Percentiles rank a stretch among this genome's conserved stretches.
Conservation (phyloP, 495 filamentous ascomycete species). For the Xylaria scruposa region DNA sequence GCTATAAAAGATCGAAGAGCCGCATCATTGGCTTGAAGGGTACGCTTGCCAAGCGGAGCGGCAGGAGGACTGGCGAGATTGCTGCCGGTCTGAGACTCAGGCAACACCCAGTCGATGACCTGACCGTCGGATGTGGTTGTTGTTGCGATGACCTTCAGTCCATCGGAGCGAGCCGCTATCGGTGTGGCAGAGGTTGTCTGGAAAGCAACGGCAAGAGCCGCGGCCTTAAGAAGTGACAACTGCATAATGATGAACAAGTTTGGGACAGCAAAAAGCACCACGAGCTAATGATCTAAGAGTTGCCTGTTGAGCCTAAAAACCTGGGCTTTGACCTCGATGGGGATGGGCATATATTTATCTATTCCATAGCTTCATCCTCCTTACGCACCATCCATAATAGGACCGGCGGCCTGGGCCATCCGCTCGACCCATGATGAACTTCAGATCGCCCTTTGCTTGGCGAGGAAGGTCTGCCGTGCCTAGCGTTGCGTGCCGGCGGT, state of each 20-base stretch:
- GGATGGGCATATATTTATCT: slow-evolving; percentile 19
- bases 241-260: slow-evolving; percentile 7
- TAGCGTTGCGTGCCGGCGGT: neutral
- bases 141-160: slow-evolving; percentile 13
- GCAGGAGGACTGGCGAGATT: slow-evolving; percentile 34
- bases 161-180: neutral
- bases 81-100: slow-evolving; percentile 29
- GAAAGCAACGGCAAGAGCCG: slow-evolving; percentile 22
- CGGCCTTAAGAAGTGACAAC: slow-evolving; percentile 20
- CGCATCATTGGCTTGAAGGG: neutral
- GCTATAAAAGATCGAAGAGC: slow-evolving; percentile 2
- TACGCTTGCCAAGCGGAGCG: slow-evolving; percentile 9
- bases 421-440: slow-evolving; percentile 11
- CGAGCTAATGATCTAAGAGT: neutral
- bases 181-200: slow-evolving; percentile 11
- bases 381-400: neutral
- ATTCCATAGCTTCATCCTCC: neutral
- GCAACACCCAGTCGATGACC: slow-evolving; percentile 37
- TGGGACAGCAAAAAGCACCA: neutral
- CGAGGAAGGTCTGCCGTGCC: slow-evolving; percentile 15
- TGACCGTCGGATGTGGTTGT: slow-evolving; percentile 33
- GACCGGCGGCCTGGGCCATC: neutral
- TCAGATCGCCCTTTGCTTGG: slow-evolving; percentile 1
- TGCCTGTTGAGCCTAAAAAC: neutral
- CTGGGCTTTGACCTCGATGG: neutral